Percentiles rank a stretch among this genome's conserved stretches.
phyloP scores from a whole-genome alignment of 768 basidiomycete species.

The Boletellus ananiceps region DNA sequence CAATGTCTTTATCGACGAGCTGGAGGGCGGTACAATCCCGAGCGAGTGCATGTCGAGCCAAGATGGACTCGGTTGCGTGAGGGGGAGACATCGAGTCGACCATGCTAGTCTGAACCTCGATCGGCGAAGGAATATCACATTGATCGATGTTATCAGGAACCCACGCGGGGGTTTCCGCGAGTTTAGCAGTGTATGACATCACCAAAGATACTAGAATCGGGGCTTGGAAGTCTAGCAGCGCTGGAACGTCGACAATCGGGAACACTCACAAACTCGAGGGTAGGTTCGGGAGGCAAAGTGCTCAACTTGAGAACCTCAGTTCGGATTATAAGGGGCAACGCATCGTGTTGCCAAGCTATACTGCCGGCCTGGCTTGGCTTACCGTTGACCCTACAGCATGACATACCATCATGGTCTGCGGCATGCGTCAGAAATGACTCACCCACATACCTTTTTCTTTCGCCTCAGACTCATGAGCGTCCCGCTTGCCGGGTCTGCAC shows the following conservation, averaged over 20 bases:
- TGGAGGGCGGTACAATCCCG: constrained; percentile 14
- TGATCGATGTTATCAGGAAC: background rate
- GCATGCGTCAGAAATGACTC: constrained; percentile 4
- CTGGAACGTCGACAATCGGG: background rate
- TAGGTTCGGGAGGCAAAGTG: background rate
- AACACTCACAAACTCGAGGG: constrained; percentile 6
- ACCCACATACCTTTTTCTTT: background rate
- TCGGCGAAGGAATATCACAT: background rate
- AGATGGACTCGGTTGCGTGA: constrained; percentile 14
- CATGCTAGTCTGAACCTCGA: constrained; percentile 7
- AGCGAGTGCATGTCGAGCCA: constrained; percentile 17
- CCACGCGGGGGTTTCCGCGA: background rate
- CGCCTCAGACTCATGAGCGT: background rate
- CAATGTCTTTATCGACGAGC: constrained; percentile 13
- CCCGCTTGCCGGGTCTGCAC: background rate
- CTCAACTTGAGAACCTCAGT: background rate
- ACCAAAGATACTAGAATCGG: constrained; percentile 2
- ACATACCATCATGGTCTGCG: constrained; percentile 1
- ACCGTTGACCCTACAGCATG: background rate
- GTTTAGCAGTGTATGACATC: background rate
- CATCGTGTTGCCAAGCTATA: background rate
- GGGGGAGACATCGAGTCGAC: constrained; percentile 25
- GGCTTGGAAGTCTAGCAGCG: background rate
- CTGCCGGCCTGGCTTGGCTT: constrained; percentile 11
- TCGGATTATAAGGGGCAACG: constrained; percentile 5